Base-by-base conservation (phyloP, 768 basidiomycete species). In the Lactifluus subvellereus region DNA sequence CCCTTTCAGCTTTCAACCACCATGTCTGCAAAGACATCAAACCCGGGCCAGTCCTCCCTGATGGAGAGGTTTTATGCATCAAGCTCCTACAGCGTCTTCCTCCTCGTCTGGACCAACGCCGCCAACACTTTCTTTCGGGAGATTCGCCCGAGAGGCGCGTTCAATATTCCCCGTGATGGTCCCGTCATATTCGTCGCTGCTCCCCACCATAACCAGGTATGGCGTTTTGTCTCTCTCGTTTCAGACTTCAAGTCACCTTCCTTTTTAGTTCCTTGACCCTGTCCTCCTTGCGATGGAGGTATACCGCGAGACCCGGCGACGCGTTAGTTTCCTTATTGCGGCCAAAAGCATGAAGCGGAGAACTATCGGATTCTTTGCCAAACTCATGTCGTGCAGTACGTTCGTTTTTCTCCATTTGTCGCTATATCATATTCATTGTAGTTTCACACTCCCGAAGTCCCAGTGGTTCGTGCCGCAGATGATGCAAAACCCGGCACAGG, bases 91-190 rank as follows among this genome's bases (percentile, higher is more conserved):
- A 86, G 91, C 71, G 77, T 82, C 47, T 84, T 84, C 52, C 84
- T 95, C 73, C 71, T 88, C 53, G 90, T 95, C 75, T 96, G 90
- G 91, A 78, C 89, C 57, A 77, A 80, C 7, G 81, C 95, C 59
- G 91, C 89, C 64, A 88, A 89, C 74, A 85, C 98, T 67, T 98
- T 98, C 80, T 98, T 98, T 78, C 80, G 95, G 66, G 95, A 98
- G 76, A 87, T 98, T 67, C 82, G 95, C 60, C 91, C 94, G 1
- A 80, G 96, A 73, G 91, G 96, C 51, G 88, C 94, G 33, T 97
- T 87, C 81, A 89, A 97, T 72, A 91, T 98, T 62, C 95, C 95
- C 32, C 81, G 80, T 59, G 81, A 89, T 62, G 96, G 94, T 0
- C 89, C 96, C 5, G 84, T 96, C 60, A 91, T 98, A 68, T 95